Conservation (phyloP, 2,329 filamentous ascomycete species). For the Graphilbum ipis-grandicollis region DNA sequence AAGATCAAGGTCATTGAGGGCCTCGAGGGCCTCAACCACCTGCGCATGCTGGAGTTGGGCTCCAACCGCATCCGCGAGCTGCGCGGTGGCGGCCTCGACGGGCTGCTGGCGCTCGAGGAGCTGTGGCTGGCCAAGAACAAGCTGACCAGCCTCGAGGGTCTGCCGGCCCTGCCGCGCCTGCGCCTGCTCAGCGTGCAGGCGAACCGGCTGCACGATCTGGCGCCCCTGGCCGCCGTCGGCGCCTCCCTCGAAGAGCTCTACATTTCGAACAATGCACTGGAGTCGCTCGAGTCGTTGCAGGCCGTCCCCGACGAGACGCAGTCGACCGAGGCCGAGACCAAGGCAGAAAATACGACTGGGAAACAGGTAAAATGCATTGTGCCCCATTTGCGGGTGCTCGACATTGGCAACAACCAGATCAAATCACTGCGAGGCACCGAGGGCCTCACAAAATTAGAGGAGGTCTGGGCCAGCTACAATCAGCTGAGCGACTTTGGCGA, state of each 20-base stretch:
- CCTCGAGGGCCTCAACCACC: slow-evolving; percentile 52
- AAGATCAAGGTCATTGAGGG: slow-evolving; percentile 81
- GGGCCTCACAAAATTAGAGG: slow-evolving; percentile 55
- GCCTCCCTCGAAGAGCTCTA: slow-evolving; percentile 57
- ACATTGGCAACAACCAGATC: slow-evolving; percentile 81
- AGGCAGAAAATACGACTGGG: no score
- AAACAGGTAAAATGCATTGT: neutral
- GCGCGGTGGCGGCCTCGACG: slow-evolving; percentile 71
- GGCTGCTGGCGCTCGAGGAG: slow-evolving; percentile 80
- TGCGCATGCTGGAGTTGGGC: slow-evolving; percentile 77
- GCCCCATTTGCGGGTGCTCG: slow-evolving; percentile 53
- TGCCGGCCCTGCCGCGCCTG: slow-evolving; percentile 51
- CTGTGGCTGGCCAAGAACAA: slow-evolving; percentile 35
- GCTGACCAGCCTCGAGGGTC: slow-evolving; percentile 16
- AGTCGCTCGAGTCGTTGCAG: slow-evolving; percentile 57
- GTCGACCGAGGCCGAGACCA: neutral
- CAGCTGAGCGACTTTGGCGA: slow-evolving; percentile 64
- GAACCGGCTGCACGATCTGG: slow-evolving; percentile 70
- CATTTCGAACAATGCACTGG: slow-evolving; percentile 85
- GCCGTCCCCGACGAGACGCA: slow-evolving; percentile 30
- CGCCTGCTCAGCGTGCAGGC: slow-evolving; percentile 88
- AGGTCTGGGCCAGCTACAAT: slow-evolving; percentile 92
- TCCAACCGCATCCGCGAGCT: slow-evolving; percentile 87
- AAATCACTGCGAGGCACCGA: slow-evolving; percentile 55
- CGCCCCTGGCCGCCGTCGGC: slow-evolving; percentile 39